phyloP scores from a whole-genome alignment of 2,329 filamentous ascomycete species.

The Ascochyta clinopodiicola region DNA sequence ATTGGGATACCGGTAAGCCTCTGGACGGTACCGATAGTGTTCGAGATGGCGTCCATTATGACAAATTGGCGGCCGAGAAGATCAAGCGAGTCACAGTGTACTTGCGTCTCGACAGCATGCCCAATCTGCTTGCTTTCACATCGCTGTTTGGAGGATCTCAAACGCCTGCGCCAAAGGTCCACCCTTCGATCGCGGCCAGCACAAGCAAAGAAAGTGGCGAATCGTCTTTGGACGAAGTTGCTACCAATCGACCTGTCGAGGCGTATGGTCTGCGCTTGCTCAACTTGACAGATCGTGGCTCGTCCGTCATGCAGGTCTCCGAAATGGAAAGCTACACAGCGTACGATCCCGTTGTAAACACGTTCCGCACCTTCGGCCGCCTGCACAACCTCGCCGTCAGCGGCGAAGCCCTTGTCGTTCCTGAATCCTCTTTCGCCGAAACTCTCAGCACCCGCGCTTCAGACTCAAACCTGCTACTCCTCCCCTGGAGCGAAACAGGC shows the following conservation, averaged over 20 bases:
- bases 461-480: conserved; percentile 71
- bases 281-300: conserved; percentile 89
- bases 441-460: conserved; percentile 71
- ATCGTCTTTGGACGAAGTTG: conserved; percentile 18
- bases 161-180: conserved; percentile 47
- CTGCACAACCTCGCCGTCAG: conserved; percentile 84
- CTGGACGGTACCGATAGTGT: conserved; percentile 47
- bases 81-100: conserved; percentile 77
- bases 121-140: conserved; percentile 82
- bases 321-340: conserved; percentile 73
- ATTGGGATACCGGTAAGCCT: conserved; percentile 74
- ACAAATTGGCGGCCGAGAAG: conserved; percentile 58
- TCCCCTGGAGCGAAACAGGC: conserved; percentile 90
- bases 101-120: conserved; percentile 82
- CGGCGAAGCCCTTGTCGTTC: conserved; percentile 80
- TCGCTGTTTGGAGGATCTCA: conserved; percentile 71
- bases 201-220: conserved; percentile 34
- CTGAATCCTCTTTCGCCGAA: conserved; percentile 78
- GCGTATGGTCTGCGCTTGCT: conserved; percentile 86
- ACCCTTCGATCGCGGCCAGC: conserved; percentile 44
- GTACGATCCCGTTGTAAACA: conserved; percentile 84
- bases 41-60: conserved; percentile 51
- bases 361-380: conserved; percentile 86
- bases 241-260: conserved; percentile 62
- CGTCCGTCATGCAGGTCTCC: conserved; percentile 92